Conservation (phyloP, 768 basidiomycete species). For the Lanmaoa pseudosensibilis region DNA sequence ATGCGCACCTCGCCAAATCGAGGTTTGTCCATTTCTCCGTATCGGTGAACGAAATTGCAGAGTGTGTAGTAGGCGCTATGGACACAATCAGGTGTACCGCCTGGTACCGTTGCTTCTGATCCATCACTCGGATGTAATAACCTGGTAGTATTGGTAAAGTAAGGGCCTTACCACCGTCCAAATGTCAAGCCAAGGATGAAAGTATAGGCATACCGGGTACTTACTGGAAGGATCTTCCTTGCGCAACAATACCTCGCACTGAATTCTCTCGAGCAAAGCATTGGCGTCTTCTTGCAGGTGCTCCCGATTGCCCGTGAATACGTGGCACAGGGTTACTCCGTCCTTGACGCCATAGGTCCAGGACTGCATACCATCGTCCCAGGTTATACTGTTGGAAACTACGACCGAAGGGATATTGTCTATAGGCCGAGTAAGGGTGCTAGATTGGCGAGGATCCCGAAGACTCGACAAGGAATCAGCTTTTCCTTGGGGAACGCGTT, state of each 20-base stretch:
- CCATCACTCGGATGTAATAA: conserved; percentile 13
- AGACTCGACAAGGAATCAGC: conserved; percentile 22
- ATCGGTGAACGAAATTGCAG: conserved; percentile 31
- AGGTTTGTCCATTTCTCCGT: conserved; percentile 36
- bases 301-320: conserved; percentile 51
- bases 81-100: conserved; percentile 24
- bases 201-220: conserved; percentile 1
- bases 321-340: conserved; percentile 37
- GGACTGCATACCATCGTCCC: conserved; percentile 35
- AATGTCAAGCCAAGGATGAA: conserved; percentile 2
- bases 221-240: conserved; percentile 23
- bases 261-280: conserved; percentile 39
- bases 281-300: conserved; percentile 41
- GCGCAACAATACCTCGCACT: conserved; percentile 31
- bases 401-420: conserved; percentile 21
- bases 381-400: conserved; percentile 7
- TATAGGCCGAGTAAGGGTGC: conserved; percentile 18
- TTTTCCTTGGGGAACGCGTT: conserved; percentile 12
- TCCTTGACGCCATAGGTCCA: conserved; percentile 24
- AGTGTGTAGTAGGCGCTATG: conserved; percentile 29
- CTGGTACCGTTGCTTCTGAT: conserved; percentile 22
- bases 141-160: conserved; percentile 25
- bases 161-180: conserved; percentile 23
- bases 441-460: conserved; percentile 20
- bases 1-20: conserved; percentile 37